phyloP scores from a whole-genome alignment of 306 rosid species.

The Vicia villosa region DNA sequence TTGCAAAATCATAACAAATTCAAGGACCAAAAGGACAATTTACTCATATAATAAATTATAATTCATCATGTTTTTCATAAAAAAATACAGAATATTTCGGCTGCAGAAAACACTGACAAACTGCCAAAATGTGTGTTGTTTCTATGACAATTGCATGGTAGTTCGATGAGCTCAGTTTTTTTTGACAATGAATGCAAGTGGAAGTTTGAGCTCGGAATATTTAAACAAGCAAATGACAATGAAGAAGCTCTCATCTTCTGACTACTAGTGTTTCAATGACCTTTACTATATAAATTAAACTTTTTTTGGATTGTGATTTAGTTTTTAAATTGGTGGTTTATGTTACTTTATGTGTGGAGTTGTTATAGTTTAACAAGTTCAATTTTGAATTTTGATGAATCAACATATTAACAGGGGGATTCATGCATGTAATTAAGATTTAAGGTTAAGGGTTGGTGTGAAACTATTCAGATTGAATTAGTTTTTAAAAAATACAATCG shows the following conservation, averaged over 20 bases:
- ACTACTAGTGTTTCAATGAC: conserved; percentile 32
- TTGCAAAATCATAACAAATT: background rate
- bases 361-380: too few species aligned
- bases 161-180: conserved; percentile 38
- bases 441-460: too few species aligned
- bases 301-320: too few species aligned
- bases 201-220: conserved; percentile 37
- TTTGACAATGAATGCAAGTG: conserved; percentile 40
- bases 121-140: conserved; percentile 34
- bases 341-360: too few species aligned
- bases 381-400: too few species aligned
- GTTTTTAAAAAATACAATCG: too few species aligned
- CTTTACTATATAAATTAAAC: background rate
- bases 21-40: background rate
- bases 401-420: too few species aligned
- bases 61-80: background rate
- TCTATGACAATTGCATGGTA: conserved; percentile 30
- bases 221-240: conserved; percentile 29
- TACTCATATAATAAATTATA: background rate
- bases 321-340: too few species aligned
- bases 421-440: too few species aligned
- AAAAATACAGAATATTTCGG: background rate
- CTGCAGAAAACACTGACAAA: conserved; percentile 41
- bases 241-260: conserved; percentile 22
- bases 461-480: too few species aligned